Base-by-base conservation (phyloP, 495 filamentous ascomycete genomes). In the Penicillium manginii region DNA sequence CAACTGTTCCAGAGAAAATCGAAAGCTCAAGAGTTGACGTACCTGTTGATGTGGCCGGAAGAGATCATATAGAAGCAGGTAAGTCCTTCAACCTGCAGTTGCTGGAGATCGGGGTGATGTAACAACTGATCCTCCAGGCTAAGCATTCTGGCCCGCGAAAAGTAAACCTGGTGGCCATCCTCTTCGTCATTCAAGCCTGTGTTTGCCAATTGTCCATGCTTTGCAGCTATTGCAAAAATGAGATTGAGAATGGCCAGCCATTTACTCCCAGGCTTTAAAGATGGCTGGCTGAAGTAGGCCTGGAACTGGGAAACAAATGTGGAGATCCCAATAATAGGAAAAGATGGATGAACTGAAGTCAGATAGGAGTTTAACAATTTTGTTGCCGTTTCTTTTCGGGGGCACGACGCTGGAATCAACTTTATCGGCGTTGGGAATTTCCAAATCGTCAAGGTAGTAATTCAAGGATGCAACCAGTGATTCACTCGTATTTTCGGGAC, bases 171-270 rank as follows among this genome's bases (percentile, higher is more conserved):
- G 60, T 87, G 84, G 53, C 81, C 78, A 52, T 81, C 68, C 21
- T 80, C 76, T 39, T 72, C 79, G 50, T 69, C 72, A 19, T 70
- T 71, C 73, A 73, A 81, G 31, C 77, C 73, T 12, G 73, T 72
- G 35, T 76, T 67, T 23, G 66, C 66, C 18, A 86, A 67, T 33
- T 83, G 73, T 4, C 72, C 73, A 64, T 84, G 83, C 54, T 77
- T 76, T 2, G 84, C 73, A 7, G 77, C 79, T 63, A 87, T 82
- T 4, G 86, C 87, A 67, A 89, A 86, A 11, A 88, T 79, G 15
- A 87, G 63, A 65, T 90, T 88, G 11, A 88, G 69, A 33, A 82
- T 85, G 2, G 85, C 79, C 33, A 86, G 73, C 81, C 80, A 85
- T 47, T 78, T 74, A 15, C 70, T 76, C 37, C 76, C 71, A 40